These are phyloP conservation scores for Penicillium samsonianum DNA, from an alignment of 495 filamentous ascomycete species.

Conservation along the genomic window DNA sequence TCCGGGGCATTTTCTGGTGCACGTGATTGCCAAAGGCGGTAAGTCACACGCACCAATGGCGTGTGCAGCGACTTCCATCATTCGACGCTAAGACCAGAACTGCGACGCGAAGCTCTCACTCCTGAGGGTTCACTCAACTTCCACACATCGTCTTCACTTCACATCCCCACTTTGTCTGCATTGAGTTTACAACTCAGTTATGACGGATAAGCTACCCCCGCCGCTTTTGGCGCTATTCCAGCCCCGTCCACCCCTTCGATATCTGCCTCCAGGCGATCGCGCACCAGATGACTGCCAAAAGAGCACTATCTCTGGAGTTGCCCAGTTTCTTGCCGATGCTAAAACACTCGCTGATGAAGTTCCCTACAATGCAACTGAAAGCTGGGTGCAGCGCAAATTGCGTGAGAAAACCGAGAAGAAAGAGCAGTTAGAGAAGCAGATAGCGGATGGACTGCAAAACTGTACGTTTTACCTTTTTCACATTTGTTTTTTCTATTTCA, in stretches of 20 bases:
- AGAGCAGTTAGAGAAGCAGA: conserved; percentile 58
- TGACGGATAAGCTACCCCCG: conserved; percentile 95
- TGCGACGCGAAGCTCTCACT: conserved; percentile 25
- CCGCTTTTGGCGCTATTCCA: conserved; percentile 93
- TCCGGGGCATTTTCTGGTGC: conserved; percentile 27
- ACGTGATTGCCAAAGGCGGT: conserved; percentile 29
- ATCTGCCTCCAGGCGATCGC: conserved; percentile 79
- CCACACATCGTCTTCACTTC: conserved; percentile 16
- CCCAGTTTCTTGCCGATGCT: conserved; percentile 69
- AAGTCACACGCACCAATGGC: conserved; percentile 12
- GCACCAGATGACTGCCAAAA: conserved; percentile 76
- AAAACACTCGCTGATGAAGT: conserved; percentile 68
- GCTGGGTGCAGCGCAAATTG: conserved; percentile 84
- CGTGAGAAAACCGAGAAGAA: conserved; percentile 78
- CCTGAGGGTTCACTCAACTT: conserved; percentile 21
- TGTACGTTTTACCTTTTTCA: conserved; percentile 56
- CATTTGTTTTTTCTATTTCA: neutral
- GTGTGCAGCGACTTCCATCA: conserved; percentile 19
- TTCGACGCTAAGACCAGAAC: conserved; percentile 17
- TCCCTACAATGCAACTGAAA: conserved; percentile 83
- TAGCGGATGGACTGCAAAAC: conserved; percentile 64
- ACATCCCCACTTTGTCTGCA: neutral
- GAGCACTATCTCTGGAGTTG: conserved; percentile 68
- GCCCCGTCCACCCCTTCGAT: conserved; percentile 87
- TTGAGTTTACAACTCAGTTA: conserved; percentile 40